These are phyloP conservation scores for Inga oerstediana DNA, from an alignment of 306 rosid genomes.

Conservation along the genomic window DNA sequence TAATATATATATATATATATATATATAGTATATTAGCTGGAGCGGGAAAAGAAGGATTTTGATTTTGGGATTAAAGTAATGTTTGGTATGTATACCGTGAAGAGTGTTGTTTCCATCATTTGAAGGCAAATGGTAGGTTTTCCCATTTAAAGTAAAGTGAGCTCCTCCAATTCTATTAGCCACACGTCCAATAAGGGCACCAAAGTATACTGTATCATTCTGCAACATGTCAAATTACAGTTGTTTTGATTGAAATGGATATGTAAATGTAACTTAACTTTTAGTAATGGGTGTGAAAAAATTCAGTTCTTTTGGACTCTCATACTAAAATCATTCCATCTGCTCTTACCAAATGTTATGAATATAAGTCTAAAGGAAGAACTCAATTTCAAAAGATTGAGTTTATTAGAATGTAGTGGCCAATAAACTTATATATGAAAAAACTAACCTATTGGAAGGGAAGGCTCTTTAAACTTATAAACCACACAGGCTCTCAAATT, in stretches of 20 bases:
- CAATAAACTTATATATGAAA: no score
- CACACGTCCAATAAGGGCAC: constrained; percentile 49
- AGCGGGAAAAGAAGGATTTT: background rate
- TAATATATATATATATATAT: no score
- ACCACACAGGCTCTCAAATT: no score
- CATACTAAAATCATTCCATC: background rate
- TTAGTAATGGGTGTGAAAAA: background rate
- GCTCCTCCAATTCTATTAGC: constrained; percentile 53
- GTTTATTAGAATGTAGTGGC: no score
- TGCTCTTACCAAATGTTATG: no score
- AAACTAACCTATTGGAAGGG: no score
- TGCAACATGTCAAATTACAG: constrained; percentile 1
- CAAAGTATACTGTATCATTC: constrained; percentile 45
- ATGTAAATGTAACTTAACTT: background rate
- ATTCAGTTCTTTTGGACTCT: background rate
- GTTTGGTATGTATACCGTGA: constrained; percentile 25
- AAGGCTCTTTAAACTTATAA: no score
- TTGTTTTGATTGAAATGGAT: background rate
- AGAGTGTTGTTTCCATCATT: constrained; percentile 49
- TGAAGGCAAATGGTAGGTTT: constrained; percentile 42
- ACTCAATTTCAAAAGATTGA: no score
- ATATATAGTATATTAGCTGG: no score
- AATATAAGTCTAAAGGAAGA: no score
- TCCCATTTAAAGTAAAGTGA: constrained; percentile 40
- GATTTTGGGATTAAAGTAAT: background rate